phyloP scores from a whole-genome alignment of 1,284 basidiomycete genomes.

The Rhodotorula sp. region DNA sequence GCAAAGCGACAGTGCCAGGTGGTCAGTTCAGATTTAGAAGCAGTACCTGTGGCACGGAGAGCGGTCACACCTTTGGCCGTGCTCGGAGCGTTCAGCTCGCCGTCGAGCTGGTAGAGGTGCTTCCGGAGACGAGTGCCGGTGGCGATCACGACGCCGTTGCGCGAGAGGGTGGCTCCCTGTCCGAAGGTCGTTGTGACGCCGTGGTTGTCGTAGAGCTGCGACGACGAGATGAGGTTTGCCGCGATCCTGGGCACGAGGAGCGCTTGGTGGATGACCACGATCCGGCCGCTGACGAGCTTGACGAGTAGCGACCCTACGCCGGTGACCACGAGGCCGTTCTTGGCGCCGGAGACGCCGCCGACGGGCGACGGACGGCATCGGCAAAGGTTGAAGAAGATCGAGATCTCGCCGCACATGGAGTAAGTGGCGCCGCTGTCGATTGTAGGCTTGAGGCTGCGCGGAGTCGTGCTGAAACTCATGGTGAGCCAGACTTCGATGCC shows the following conservation, averaged over 20 bases:
- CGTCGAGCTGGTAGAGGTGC: constrained; percentile 2
- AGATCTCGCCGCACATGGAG: background rate
- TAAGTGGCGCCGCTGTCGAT: constrained; percentile 7
- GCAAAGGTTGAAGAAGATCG: background rate
- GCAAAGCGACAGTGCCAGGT: background rate
- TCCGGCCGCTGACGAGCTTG: no score
- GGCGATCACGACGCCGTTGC: background rate
- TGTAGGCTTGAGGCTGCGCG: background rate
- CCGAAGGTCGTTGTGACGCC: background rate
- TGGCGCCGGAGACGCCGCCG: no score
- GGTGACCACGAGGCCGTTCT: no score
- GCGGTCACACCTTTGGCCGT: background rate
- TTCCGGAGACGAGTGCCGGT: background rate
- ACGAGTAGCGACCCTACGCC: no score
- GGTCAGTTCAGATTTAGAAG: background rate
- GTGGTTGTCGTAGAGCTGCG: background rate
- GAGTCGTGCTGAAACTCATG: background rate
- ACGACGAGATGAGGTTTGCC: background rate
- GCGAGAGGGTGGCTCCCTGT: background rate
- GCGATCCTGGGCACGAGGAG: constrained; percentile 1
- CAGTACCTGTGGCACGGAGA: background rate
- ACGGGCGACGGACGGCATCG: no score
- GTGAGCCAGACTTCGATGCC: constrained; percentile 6
- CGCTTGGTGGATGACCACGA: background rate
- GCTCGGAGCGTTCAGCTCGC: background rate